phyloP scores from a whole-genome alignment of 805 yeast species.

The Zygosaccharomyces bailii region DNA sequence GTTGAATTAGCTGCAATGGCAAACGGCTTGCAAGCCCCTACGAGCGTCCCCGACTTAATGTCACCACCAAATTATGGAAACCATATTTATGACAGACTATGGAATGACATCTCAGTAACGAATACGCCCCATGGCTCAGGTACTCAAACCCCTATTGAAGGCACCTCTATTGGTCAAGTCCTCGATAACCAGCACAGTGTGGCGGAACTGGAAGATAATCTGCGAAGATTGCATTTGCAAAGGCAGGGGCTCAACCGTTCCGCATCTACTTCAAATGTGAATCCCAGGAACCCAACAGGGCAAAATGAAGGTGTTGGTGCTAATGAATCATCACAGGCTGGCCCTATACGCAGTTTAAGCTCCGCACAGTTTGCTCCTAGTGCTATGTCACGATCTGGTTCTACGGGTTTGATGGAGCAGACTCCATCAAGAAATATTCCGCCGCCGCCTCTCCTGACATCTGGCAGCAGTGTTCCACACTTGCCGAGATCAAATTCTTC shows the following conservation, averaged over 20 bases:
- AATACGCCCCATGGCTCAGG: constrained; percentile 35
- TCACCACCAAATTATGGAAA: constrained; percentile 86
- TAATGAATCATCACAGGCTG: constrained; percentile 1
- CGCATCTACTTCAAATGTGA: constrained; percentile 4
- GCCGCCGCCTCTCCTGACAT: constrained; percentile 1
- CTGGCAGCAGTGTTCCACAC: constrained; percentile 4
- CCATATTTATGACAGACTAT: constrained; percentile 76
- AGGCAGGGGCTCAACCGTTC: constrained; percentile 9
- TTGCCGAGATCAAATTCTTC: constrained; percentile 5
- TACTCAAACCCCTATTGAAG: constrained; percentile 31
- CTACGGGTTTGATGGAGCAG: constrained; percentile 1
- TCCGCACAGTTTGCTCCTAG: neutral
- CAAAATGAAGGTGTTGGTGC: neutral
- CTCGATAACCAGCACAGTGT: constrained; percentile 28
- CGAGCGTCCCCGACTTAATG: constrained; percentile 41
- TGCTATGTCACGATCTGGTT: constrained; percentile 6
- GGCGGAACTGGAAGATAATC: constrained; percentile 32
- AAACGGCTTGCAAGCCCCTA: constrained; percentile 18
- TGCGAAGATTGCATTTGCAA: constrained; percentile 21
- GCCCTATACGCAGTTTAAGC: neutral
- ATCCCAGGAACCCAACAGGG: neutral
- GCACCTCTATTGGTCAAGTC: constrained; percentile 21
- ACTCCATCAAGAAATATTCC: neutral
- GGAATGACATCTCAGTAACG: constrained; percentile 53
- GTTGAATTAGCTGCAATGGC: constrained; percentile 20